Percentiles rank a stretch among this genome's conserved stretches.
phyloP scores from a whole-genome alignment of 2,329 filamentous ascomycete species.

The Calonectria pteridis region DNA sequence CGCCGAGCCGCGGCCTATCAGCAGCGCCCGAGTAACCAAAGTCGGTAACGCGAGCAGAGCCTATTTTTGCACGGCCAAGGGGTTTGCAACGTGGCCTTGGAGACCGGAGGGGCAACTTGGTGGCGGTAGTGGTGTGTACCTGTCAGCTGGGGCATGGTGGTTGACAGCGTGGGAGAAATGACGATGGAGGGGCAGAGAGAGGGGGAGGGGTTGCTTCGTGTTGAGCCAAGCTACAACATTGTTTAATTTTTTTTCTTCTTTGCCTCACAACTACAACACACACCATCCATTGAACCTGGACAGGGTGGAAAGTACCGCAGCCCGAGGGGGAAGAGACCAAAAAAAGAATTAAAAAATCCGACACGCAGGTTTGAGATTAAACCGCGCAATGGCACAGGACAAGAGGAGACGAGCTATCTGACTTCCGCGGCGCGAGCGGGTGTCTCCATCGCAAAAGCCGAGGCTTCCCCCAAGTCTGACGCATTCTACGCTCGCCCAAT shows the following conservation, averaged over 20 bases:
- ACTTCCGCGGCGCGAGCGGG: constrained; percentile 1
- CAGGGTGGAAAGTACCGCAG: neutral
- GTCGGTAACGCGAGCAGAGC: constrained; percentile 25
- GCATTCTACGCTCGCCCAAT: neutral
- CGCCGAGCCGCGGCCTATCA: constrained; percentile 32
- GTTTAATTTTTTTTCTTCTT: neutral
- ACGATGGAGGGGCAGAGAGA: neutral
- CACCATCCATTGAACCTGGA: neutral
- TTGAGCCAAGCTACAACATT: neutral
- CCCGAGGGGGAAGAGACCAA: constrained; percentile 6
- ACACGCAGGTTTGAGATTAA: neutral
- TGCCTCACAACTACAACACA: neutral
- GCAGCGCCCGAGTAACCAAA: constrained; percentile 28
- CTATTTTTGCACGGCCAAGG: constrained; percentile 16
- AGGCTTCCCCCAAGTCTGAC: neutral
- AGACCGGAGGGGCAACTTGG: neutral
- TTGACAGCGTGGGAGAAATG: neutral
- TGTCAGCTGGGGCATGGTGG: neutral
- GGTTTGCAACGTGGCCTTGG: constrained; percentile 17
- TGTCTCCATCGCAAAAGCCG: constrained; percentile 4
- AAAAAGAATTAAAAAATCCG: neutral
- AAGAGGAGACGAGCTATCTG: neutral
- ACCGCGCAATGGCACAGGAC: neutral
- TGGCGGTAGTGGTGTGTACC: constrained; percentile 19
- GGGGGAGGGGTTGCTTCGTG: neutral